These are phyloP conservation scores for Bathelium albidoporum DNA, from an alignment of 495 filamentous ascomycete species.

Conservation along the genomic window DNA sequence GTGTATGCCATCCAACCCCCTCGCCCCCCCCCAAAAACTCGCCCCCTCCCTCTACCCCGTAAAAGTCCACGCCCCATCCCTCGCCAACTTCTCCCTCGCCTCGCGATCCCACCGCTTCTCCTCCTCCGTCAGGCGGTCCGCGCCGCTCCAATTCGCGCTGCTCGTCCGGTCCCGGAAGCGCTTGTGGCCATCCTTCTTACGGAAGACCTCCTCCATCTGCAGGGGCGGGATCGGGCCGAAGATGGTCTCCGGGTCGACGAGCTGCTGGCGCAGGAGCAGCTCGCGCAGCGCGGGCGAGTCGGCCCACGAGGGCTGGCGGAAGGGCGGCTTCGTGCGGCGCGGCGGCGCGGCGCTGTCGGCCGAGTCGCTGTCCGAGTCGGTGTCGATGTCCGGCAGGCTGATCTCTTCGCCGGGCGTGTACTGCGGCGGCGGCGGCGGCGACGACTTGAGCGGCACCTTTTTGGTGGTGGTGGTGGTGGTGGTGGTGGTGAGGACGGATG, in stretches of 20 bases:
- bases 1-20: background rate
- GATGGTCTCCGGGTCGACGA: conserved; percentile 71
- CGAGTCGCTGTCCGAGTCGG: conserved; percentile 78
- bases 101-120: conserved; percentile 72
- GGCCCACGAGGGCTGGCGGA: conserved; percentile 68
- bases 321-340: conserved; percentile 35
- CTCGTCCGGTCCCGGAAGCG: conserved; percentile 81
- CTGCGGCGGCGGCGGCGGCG: conserved; percentile 69
- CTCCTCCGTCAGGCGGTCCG: conserved; percentile 83
- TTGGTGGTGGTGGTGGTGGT: conserved; percentile 30
- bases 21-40: conserved; percentile 26
- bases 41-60: background rate
- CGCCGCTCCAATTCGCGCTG: conserved; percentile 82
- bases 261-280: conserved; percentile 64
- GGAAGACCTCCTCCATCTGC: conserved; percentile 91
- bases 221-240: conserved; percentile 82
- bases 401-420: conserved; percentile 74
- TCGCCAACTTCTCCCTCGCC: conserved; percentile 65
- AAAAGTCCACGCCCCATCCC: conserved; percentile 71
- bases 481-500: no score
- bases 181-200: conserved; percentile 67
- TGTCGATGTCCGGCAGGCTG: conserved; percentile 77
- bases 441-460: conserved; percentile 47
- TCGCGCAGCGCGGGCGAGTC: conserved; percentile 66
- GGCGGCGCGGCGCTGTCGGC: conserved; percentile 66